A percentile compares a stretch with the other conserved stretches of the same genome.
These are phyloP conservation scores for Cutaneotrichosporon cavernicola DNA, from an alignment of 1,284 basidiomycete species.

Conservation along the genomic window DNA sequence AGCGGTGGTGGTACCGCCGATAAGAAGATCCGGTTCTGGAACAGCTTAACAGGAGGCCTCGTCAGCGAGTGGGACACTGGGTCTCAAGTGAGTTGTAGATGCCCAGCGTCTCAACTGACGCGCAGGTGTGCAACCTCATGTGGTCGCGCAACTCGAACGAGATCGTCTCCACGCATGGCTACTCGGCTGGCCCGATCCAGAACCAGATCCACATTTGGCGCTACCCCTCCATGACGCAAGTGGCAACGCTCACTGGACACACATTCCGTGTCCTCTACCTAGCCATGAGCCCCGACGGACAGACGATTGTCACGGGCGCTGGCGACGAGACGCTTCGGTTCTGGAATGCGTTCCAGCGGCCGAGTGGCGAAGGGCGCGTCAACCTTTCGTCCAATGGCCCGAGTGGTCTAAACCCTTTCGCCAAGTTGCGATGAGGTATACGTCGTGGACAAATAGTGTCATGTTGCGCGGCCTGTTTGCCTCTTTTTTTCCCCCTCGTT, in stretches of 20 bases:
- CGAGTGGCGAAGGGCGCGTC: constrained; percentile 18
- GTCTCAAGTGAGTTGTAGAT: constrained; percentile 68
- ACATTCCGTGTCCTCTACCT: constrained; percentile 92
- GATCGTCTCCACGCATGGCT: constrained; percentile 95
- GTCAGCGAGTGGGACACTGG: constrained; percentile 86
- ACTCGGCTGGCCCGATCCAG: constrained; percentile 86
- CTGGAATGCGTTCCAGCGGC: constrained; percentile 84
- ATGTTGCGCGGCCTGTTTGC: neutral
- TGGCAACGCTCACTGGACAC: constrained; percentile 91
- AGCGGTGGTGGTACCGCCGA: constrained; percentile 98
- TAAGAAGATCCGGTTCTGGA: constrained; percentile 98
- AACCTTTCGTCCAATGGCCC: constrained; percentile 4
- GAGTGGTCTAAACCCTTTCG: constrained; percentile 21
- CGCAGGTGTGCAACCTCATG: constrained; percentile 90
- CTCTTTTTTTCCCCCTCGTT: neutral
- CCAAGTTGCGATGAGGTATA: constrained; percentile 15
- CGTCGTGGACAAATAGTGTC: neutral
- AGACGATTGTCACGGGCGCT: constrained; percentile 96
- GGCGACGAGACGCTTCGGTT: constrained; percentile 96
- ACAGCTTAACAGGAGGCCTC: constrained; percentile 80
- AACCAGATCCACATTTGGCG: constrained; percentile 99
- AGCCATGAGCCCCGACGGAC: constrained; percentile 94
- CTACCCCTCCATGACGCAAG: constrained; percentile 88
- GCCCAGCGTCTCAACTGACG: neutral
- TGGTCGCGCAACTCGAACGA: constrained; percentile 97